Evolutionary conservation across 2,329 filamentous ascomycete species (phyloP), one percentile per base, ranked within the genome.

Genomic region (Trichoderma sp.): DNA sequence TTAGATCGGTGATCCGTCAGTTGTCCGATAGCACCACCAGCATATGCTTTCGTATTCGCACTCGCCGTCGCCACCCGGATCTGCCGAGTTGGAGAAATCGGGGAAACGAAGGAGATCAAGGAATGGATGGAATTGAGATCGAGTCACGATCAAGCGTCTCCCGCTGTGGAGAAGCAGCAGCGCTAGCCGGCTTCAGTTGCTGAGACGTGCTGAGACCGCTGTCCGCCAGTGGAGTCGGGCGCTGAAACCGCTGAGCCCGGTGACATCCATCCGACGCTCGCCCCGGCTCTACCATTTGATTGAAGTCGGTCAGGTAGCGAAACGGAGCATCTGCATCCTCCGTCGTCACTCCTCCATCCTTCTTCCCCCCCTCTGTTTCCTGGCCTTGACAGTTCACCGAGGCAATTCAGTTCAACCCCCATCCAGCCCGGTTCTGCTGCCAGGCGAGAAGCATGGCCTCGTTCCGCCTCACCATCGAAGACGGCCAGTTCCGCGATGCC

Each of bases 401-500:
- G 39, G 17, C 19, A 15, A n/a, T 52, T 34, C 26, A 12, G 34
- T 7, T 15, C 26, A 34, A 30, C 12, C n/a, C 26, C 34, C 34
- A 14, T 39, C 34, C 12, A 39, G 34, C 34, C 5, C 34, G 34
- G 34, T 30, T n/a, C 50, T 54, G 28, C 50, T 47, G 39, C 26
- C 44, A n/a, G 47, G 39, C 26, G 52, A 34, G 12, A 54, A 56
- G 24, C 69, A 97, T 96, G 92, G 81, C 89, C 67, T 81, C 87
- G 24, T 85, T 94, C 60, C 88, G 90, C 61, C 82, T 99, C 58
- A 88, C 86, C 26, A 94, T 99, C 72, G 92, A 97, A 73, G 90
- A 95, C 69, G 88, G 88, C 67, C 88, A 87, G 70, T 97, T 99
- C 78, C 87, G 91, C 68, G 96, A 99, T 76, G 76, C 81, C 15